These are phyloP conservation scores for Pseudozyma pruni DNA, from an alignment of 1,284 basidiomycete species.

Conservation along the genomic window DNA sequence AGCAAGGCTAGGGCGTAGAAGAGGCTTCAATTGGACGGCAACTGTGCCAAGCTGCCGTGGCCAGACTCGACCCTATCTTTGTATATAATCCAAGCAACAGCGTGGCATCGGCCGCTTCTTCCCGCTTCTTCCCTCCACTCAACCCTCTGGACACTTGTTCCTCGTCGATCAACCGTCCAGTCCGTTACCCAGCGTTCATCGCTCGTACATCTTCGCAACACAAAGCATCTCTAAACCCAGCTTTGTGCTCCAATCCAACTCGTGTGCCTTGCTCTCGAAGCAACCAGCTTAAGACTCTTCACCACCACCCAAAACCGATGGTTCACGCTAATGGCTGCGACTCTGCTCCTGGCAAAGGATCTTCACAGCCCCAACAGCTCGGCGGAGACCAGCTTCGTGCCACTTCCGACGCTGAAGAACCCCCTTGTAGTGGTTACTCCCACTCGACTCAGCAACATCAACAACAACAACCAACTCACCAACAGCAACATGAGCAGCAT, in stretches of 20 bases:
- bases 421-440: constrained; percentile 59
- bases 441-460: constrained; percentile 25
- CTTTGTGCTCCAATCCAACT: constrained; percentile 17
- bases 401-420: constrained; percentile 50
- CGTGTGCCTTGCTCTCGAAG: constrained; percentile 18
- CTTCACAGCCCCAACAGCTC: constrained; percentile 49
- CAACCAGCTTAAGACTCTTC: not conserved
- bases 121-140: constrained; percentile 2
- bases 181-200: constrained; percentile 15
- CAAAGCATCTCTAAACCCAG: constrained; percentile 5
- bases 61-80: not conserved
- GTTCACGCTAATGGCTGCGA: constrained; percentile 49
- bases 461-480: constrained; percentile 20
- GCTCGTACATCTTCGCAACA: constrained; percentile 7
- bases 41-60: not conserved
- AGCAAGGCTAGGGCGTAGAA: too few relatives aligned
- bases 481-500: constrained; percentile 15
- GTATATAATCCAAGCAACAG: constrained; percentile 17
- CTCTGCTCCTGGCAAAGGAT: constrained; percentile 54
- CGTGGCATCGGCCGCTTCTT: not conserved
- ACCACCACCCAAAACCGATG: constrained; percentile 43
- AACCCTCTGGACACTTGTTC: constrained; percentile 28
- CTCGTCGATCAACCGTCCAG: constrained; percentile 16
- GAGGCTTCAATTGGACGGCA: too few relatives aligned
- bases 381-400: constrained; percentile 31